phyloP scores from a whole-genome alignment of 108 stramenopile species.

The Aurantiochytrium sp. region DNA sequence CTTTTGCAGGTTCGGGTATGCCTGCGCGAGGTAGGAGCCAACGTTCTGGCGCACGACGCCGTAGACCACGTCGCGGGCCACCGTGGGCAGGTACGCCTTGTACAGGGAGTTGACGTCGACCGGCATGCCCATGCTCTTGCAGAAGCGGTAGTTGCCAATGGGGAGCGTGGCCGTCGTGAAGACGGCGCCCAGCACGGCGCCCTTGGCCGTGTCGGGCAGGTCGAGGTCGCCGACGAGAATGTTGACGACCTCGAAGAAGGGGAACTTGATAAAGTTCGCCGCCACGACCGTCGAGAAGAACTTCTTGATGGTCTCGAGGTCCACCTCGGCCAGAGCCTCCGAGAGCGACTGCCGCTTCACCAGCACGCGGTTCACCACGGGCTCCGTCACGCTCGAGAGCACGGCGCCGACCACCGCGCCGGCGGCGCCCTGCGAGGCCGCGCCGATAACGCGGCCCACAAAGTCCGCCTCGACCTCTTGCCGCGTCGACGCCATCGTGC shows the following conservation, averaged over 20 bases:
- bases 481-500: not conserved
- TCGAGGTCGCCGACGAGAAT: slow-evolving; percentile 18
- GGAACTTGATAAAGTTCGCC: slow-evolving; percentile 25
- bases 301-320: slow-evolving; percentile 9
- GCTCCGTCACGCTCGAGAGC: slow-evolving; percentile 3
- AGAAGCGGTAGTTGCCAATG: slow-evolving; percentile 20
- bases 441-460: not conserved
- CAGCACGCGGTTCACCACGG: slow-evolving; percentile 29
- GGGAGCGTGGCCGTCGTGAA: slow-evolving; percentile 26
- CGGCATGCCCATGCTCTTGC: slow-evolving; percentile 4
- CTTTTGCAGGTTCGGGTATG: not conserved
- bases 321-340: slow-evolving; percentile 21
- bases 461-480: not conserved
- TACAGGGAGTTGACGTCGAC: not conserved
- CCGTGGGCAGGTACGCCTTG: slow-evolving; percentile 31
- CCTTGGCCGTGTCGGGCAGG: slow-evolving; percentile 10
- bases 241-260: slow-evolving; percentile 31
- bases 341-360: not conserved
- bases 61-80: slow-evolving; percentile 5
- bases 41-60: not conserved
- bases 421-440: slow-evolving; percentile 27
- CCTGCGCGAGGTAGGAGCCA: not conserved
- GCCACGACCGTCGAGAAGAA: not conserved
- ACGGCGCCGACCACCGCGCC: slow-evolving; percentile 9
- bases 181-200: slow-evolving; percentile 6